Evolutionary conservation across 768 basidiomycete species (phyloP), one percentile per base, ranked within the genome.

Genomic region (Suillus subaureus): DNA sequence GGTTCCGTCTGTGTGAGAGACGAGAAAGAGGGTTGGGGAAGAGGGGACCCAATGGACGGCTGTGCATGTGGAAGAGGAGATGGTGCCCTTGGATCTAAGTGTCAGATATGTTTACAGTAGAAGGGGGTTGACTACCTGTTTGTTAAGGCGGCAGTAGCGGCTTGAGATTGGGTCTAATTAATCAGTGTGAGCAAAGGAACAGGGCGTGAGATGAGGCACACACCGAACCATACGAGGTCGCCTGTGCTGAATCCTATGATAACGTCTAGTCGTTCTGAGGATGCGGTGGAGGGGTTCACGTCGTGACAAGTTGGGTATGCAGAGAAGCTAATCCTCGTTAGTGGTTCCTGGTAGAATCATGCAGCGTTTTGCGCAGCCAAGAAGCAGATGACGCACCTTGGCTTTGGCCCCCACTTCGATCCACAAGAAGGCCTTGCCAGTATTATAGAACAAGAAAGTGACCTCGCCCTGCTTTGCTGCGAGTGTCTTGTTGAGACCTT

Each of bases 161-260:
- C 87, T 89, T 28, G 86, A 84, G 67, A 94, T 88, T 18, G 91
- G 91, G 76, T 95, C 93, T 94, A 67, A 26, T 49, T 49, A 40
- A 31, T 51, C 43, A 37, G 35, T 39, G 58, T 52, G 35, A 65
- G 65, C 65, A 43, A 70, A 18, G 45, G 54, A 35, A 63, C 9
- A 65, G 28, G 13, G 55, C 40, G 52, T 33, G 60, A n/a, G 51
- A 75, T 58, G 58, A 31, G 15, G 57, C 45, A 16, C 84, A 68
- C 68, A 92, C 96, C 96, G 63, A 99, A 82, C 97, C 97, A 99
- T 58, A 99, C 79, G 43, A 99, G 81, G 79, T 99, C 97, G n/a
- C 97, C 97, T 0, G 96, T 93, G 67, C 82, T 85, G 74, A 97
- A 98, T 6, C 97, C 97, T 71, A 98, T 91, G 65, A 98, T 85